Percentiles rank a stretch among this genome's conserved stretches.
Conservation (phyloP, 1,284 basidiomycete species). For the Wolfiporia cocos region DNA sequence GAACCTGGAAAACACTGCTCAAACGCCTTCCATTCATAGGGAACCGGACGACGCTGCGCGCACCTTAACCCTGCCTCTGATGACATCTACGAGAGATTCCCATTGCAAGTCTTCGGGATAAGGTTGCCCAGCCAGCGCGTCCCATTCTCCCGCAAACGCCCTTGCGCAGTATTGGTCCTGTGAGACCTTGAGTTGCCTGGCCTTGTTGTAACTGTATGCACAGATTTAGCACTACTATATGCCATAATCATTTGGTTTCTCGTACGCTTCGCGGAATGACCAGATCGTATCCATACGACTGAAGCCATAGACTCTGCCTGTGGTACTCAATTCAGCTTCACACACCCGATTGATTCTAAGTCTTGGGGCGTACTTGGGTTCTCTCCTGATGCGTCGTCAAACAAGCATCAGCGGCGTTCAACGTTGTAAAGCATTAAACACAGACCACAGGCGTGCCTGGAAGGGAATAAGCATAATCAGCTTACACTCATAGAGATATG, state of each 20-base stretch:
- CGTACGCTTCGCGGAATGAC: conserved; percentile 34
- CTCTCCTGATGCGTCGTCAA: conserved; percentile 19
- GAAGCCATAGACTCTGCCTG: conserved; percentile 27
- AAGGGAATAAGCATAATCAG: background rate
- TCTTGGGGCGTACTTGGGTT: conserved; percentile 27
- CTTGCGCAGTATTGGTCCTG: conserved; percentile 70
- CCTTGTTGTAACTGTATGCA: conserved; percentile 54
- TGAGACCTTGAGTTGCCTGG: conserved; percentile 57
- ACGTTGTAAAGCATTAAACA: background rate
- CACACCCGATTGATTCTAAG: background rate
- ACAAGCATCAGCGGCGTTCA: background rate
- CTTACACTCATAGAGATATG: conserved; percentile 1
- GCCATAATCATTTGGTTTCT: background rate
- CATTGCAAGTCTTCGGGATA: conserved; percentile 78
- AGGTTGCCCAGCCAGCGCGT: conserved; percentile 36
- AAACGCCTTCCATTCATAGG: background rate
- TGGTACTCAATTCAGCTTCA: background rate
- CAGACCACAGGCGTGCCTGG: conserved; percentile 34
- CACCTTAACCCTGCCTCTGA: conserved; percentile 71
- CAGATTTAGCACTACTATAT: background rate
- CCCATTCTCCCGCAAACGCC: conserved; percentile 49
- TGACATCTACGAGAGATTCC: conserved; percentile 78
- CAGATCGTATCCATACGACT: conserved; percentile 41
- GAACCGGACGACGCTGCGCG: background rate
- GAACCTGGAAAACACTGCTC: conserved; percentile 30